phyloP scores from a whole-genome alignment of 2,329 filamentous ascomycete genomes.

The Meredithiella fracta region DNA sequence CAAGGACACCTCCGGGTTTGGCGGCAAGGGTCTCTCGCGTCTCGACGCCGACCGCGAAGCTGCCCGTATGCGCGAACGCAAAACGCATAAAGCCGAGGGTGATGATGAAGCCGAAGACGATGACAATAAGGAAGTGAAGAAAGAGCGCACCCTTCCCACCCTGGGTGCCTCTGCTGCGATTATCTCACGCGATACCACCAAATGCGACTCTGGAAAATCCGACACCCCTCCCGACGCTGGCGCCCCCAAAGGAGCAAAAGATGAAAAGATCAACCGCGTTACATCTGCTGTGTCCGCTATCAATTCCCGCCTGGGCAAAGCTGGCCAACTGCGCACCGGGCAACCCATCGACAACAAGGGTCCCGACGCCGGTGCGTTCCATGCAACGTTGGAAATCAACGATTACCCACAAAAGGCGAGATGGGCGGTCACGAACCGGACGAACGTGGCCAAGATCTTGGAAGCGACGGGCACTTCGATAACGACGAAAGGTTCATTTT shows the following conservation, averaged over 20 bases:
- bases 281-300: slow-evolving; percentile 83
- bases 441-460: slow-evolving; percentile 95
- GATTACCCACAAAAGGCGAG: slow-evolving; percentile 97
- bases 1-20: slow-evolving; percentile 79
- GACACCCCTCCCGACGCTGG: slow-evolving; percentile 14
- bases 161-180: slow-evolving; percentile 47
- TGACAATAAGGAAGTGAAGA: slow-evolving; percentile 55
- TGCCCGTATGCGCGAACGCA: slow-evolving; percentile 69
- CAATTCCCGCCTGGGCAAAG: slow-evolving; percentile 75
- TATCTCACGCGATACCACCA: slow-evolving; percentile 34
- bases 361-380: slow-evolving; percentile 88
- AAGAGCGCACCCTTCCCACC: slow-evolving; percentile 51
- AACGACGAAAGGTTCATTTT: slow-evolving; percentile 91
- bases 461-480: slow-evolving; percentile 91
- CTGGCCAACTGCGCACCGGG: slow-evolving; percentile 75
- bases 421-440: slow-evolving; percentile 96
- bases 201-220: slow-evolving; percentile 23
- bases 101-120: slow-evolving; percentile 66
- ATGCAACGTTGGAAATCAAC: slow-evolving; percentile 96
- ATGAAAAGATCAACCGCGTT: slow-evolving; percentile 64
- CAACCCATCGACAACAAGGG: slow-evolving; percentile 98
- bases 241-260: slow-evolving; percentile 32
- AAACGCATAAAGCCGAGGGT: slow-evolving; percentile 76
- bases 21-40: slow-evolving; percentile 82
- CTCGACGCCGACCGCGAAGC: slow-evolving; percentile 84